phyloP scores from a whole-genome alignment of 179 eudicot species.

The Corrigiola litoralis region DNA sequence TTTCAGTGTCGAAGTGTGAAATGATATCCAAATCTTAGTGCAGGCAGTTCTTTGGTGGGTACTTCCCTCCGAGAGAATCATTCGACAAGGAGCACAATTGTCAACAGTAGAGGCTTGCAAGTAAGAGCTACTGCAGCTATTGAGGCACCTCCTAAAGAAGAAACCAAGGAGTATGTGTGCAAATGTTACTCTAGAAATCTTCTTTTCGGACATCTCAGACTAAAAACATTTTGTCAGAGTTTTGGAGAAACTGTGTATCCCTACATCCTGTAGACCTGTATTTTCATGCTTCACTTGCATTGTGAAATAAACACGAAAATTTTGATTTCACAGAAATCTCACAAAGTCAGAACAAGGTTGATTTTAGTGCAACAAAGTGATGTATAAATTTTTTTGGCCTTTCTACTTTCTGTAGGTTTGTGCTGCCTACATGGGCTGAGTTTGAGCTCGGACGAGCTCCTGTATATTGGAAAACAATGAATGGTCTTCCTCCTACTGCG shows the following conservation, averaged over 20 bases:
- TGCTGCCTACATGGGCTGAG: conserved; percentile 80
- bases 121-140: conserved; percentile 44
- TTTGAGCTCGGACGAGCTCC: conserved; percentile 85
- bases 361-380: background rate
- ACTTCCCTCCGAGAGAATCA: conserved; percentile 27
- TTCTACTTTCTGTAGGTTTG: conserved; percentile 36
- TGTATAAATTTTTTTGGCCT: background rate
- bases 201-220: background rate
- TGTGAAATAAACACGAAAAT: too few species aligned
- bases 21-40: conserved; percentile 2
- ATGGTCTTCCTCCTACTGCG: conserved; percentile 85
- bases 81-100: conserved; percentile 26
- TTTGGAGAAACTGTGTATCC: too few species aligned
- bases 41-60: conserved; percentile 47
- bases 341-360: too few species aligned
- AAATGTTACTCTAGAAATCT: background rate
- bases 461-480: conserved; percentile 87
- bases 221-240: background rate
- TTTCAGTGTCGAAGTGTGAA: background rate
- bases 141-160: conserved; percentile 42
- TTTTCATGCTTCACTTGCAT: too few species aligned
- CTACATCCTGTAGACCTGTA: too few species aligned
- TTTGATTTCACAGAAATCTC: too few species aligned
- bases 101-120: conserved; percentile 18
- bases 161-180: conserved; percentile 59